Percentiles rank a stretch among this genome's conserved stretches.
Conservation (phyloP, 805 yeast genomes). For the Wickerhamiella brachini region DNA sequence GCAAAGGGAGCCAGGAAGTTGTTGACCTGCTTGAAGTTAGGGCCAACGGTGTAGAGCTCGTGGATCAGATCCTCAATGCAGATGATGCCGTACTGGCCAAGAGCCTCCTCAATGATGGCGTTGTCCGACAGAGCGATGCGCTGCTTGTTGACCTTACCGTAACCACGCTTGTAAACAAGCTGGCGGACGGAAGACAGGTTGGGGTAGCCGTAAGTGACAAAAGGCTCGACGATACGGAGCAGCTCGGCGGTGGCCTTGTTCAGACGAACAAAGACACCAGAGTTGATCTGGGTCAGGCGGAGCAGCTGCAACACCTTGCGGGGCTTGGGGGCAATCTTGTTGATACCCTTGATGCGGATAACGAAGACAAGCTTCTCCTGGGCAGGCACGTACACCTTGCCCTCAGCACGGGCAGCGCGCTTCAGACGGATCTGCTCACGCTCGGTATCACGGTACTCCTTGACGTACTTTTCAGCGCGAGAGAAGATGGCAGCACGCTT, state of each 20-base stretch:
- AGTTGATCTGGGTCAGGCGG: conserved; percentile 86
- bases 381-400: conserved; percentile 89
- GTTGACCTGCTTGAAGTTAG: conserved; percentile 97
- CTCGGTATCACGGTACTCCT: conserved; percentile 88
- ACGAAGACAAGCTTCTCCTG: conserved; percentile 90
- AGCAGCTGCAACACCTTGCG: conserved; percentile 89
- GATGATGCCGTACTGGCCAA: conserved; percentile 86
- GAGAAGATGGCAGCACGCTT: conserved; percentile 49
- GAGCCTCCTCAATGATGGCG: conserved; percentile 71
- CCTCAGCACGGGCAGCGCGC: conserved; percentile 72
- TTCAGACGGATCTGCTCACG: conserved; percentile 79
- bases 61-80: conserved; percentile 90
- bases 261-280: conserved; percentile 88
- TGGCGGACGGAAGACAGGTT: conserved; percentile 80
- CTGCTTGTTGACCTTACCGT: conserved; percentile 94
- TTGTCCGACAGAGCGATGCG: conserved; percentile 84
- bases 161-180: conserved; percentile 94
- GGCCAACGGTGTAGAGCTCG: conserved; percentile 93
- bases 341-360: conserved; percentile 98
- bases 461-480: conserved; percentile 93
- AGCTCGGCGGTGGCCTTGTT: conserved; percentile 93
- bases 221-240: conserved; percentile 88
- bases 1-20: conserved; percentile 98
- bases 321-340: conserved; percentile 98
- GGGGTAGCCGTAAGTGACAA: conserved; percentile 97